These are phyloP conservation scores for Mrakia gelida DNA, from an alignment of 768 basidiomycete species.

Conservation along the genomic window DNA sequence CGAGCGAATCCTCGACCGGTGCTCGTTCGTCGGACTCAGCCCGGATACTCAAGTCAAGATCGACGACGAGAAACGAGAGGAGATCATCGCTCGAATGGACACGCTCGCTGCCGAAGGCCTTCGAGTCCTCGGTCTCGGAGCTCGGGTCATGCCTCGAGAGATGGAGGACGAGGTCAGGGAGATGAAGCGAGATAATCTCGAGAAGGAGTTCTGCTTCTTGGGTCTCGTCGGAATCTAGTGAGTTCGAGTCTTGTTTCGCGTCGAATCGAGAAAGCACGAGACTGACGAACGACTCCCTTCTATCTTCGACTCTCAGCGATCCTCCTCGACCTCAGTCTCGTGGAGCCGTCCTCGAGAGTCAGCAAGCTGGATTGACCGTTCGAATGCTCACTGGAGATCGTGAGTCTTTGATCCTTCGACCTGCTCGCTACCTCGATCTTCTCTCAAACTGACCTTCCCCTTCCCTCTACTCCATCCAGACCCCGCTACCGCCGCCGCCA, in stretches of 20 bases:
- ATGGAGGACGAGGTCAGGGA: slow-evolving; percentile 42
- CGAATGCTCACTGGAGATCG: slow-evolving; percentile 54
- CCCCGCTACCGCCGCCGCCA: slow-evolving; percentile 54
- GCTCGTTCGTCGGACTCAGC: slow-evolving; percentile 42
- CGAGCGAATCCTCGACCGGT: slow-evolving; percentile 54
- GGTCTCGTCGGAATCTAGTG: slow-evolving; percentile 55
- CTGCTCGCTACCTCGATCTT: no score
- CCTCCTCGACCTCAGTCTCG: slow-evolving; percentile 57
- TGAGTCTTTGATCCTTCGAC: no score
- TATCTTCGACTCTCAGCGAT: slow-evolving; percentile 39
- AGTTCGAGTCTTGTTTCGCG: neutral
- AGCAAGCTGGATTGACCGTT: slow-evolving; percentile 55
- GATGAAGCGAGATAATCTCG: slow-evolving; percentile 49
- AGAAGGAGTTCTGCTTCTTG: slow-evolving; percentile 52
- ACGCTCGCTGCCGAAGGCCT: slow-evolving; percentile 48
- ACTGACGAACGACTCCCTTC: neutral
- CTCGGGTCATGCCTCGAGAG: slow-evolving; percentile 43
- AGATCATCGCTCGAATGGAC: slow-evolving; percentile 37
- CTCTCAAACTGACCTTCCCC: no score
- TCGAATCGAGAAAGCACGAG: no score
- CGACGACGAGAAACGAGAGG: slow-evolving; percentile 37
- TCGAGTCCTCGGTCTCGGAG: slow-evolving; percentile 44
- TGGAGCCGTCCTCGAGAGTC: slow-evolving; percentile 54
- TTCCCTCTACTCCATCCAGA: slow-evolving; percentile 32
- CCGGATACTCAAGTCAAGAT: slow-evolving; percentile 36